Base-by-base conservation (phyloP, 306 rosid genomes). In the Vigna trinervia region DNA sequence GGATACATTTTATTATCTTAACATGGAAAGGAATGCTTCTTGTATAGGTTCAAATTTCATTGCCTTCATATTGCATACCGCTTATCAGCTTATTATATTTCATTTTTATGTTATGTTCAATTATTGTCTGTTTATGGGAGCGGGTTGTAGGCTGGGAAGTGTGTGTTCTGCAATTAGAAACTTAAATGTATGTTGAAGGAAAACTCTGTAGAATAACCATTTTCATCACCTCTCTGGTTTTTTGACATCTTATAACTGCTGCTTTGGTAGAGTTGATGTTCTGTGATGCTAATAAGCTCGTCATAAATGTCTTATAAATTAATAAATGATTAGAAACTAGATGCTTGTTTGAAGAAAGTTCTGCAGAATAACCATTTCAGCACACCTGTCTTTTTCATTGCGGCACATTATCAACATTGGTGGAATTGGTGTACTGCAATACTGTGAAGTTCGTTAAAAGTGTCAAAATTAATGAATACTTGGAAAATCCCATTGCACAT, bases 391-490 rank as follows among this genome's bases (percentile, higher is more conserved):
- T 48, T 34, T 15, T 6, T 12, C 5, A 19, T 56, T 43, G 17
- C 3, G 46, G 58, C 50, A 66, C 17, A n/a, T 81, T 22, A 45
- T 36, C 57, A 81, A 57, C 57, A 41, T 54, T 54, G 34, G 38
- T 66, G 46, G 69, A 20, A 45, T 45, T 46, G 41, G 20, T 58
- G 77, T 22, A 22, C 38, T 75, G 59, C 62, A 13, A 41, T 68
- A 20, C 28, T 68, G 10, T 51, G 46, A 70, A 71, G 60, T 45
- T 57, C 57, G 23, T 12, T 32, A 39, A 23, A 10, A 57, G 54
- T 66, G 67, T 74, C 57, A 54, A 54, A 54, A 54, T 34, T n/a
- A 59, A 73, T 19, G 46, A 73, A 66, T 57, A 30, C 14, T 12
- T 48, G 7, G 8, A 41, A 56, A 67, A 43, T 53, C 41, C 22